Percentiles rank a stretch among this genome's conserved stretches.
Conservation (phyloP, 2,329 filamentous ascomycete species). For the Talaromyces sp. region DNA sequence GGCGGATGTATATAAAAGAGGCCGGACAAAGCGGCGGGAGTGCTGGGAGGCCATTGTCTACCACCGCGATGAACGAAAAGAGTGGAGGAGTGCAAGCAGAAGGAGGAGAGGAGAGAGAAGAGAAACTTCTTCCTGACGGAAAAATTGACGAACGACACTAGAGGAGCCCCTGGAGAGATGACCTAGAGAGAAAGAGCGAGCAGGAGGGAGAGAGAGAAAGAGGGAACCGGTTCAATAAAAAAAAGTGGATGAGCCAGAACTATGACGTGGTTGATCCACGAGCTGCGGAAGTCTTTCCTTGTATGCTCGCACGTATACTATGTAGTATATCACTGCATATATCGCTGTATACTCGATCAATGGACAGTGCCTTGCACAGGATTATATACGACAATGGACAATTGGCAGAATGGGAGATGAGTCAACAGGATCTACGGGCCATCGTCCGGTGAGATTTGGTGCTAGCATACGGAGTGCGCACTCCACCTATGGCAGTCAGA, state of each 20-base stretch:
- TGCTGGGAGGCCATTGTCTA: slow-evolving; percentile 39
- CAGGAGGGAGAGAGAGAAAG: not conserved
- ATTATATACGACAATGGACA: not conserved
- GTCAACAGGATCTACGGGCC: not conserved
- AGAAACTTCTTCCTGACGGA: not conserved
- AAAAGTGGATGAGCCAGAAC: not conserved
- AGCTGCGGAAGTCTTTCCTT: not conserved
- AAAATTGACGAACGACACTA: not conserved
- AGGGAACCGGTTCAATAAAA: not conserved
- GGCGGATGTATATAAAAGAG: slow-evolving; percentile 58
- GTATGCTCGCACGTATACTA: not conserved
- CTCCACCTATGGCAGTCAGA: not conserved
- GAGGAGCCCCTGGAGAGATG: not conserved
- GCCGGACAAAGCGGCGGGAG: slow-evolving; percentile 52
- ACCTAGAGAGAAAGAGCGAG: not conserved
- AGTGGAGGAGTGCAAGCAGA: not conserved
- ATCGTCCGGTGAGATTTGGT: not conserved
- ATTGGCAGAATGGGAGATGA: not conserved
- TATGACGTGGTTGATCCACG: slow-evolving; percentile 6
- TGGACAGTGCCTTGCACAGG: not conserved
- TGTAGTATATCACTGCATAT: too few relatives aligned
- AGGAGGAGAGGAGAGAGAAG: not conserved
- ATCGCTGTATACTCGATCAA: too few relatives aligned
- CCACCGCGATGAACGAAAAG: not conserved
- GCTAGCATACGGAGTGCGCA: not conserved